A percentile compares a stretch with the other conserved stretches of the same genome.
Conservation (phyloP, 2,329 filamentous ascomycete genomes). For the Mycogone perniciosa region DNA sequence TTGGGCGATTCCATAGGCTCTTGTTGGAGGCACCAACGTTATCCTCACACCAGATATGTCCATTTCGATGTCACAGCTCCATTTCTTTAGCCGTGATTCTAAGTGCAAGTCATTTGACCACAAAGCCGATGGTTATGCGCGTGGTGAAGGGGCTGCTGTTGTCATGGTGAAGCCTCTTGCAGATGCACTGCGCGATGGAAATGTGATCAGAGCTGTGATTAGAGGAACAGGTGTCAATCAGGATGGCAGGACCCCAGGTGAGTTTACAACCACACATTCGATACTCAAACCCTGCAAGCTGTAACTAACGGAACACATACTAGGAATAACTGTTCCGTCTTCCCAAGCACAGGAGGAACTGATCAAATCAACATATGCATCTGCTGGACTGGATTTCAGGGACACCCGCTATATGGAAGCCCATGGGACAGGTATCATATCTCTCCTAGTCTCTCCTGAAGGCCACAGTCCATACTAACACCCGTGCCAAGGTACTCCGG, state of each 20-base stretch:
- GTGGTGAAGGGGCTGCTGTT: conserved; percentile 50
- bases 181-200: conserved; percentile 46
- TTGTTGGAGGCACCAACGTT: conserved; percentile 41
- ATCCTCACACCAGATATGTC: conserved; percentile 15
- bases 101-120: conserved; percentile 35
- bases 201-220: conserved; percentile 29
- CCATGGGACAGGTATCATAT: no score
- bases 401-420: no score
- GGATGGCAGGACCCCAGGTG: conserved; percentile 27
- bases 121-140: conserved; percentile 43
- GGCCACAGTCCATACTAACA: conserved; percentile 37
- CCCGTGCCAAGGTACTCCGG: conserved; percentile 43
- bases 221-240: conserved; percentile 24
- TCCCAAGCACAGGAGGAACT: conserved; percentile 33
- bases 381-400: conserved; percentile 19
- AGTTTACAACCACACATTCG: no score
- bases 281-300: neutral
- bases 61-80: neutral
- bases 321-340: conserved; percentile 45
- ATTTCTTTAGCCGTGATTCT: conserved; percentile 39
- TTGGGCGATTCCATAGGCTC: conserved; percentile 22
- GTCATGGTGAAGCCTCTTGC: conserved; percentile 50
- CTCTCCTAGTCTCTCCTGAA: conserved; percentile 13
- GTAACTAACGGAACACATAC: neutral
- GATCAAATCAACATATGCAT: conserved; percentile 34